phyloP scores from a whole-genome alignment of 768 basidiomycete genomes.

The Collybia sp. region DNA sequence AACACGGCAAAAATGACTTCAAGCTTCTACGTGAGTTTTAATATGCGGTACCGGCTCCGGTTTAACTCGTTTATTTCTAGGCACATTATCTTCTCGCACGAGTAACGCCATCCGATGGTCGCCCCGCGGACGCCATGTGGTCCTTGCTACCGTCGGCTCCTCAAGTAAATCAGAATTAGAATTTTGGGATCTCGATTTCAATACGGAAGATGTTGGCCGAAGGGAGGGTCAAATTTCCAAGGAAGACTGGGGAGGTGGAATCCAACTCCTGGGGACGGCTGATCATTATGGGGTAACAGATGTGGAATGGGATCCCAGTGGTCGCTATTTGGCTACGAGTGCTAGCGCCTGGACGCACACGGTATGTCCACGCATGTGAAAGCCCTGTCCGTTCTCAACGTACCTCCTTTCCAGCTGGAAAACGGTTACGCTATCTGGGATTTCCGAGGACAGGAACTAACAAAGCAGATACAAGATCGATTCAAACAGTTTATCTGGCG shows the following conservation, averaged over 20 bases:
- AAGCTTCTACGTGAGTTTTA: constrained; percentile 67
- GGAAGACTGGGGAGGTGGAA: constrained; percentile 81
- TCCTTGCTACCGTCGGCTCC: constrained; percentile 93
- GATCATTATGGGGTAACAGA: constrained; percentile 99
- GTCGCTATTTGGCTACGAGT: constrained; percentile 87
- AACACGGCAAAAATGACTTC: constrained; percentile 92
- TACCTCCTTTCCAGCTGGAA: constrained; percentile 61
- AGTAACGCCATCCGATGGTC: constrained; percentile 97
- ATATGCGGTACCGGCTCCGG: constrained; percentile 1
- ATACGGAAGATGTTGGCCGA: constrained; percentile 47
- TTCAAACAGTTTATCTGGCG: constrained; percentile 99
- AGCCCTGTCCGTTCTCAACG: constrained; percentile 3
- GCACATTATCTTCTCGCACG: constrained; percentile 73
- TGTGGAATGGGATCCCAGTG: constrained; percentile 97
- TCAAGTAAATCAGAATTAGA: constrained; percentile 95
- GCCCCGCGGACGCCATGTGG: constrained; percentile 91
- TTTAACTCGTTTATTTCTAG: constrained; percentile 28
- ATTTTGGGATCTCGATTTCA: constrained; percentile 98
- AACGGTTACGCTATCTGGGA: constrained; percentile 97
- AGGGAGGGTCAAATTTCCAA: constrained; percentile 48
- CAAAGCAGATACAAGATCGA: constrained; percentile 82
- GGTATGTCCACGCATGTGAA: constrained; percentile 38
- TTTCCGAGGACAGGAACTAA: constrained; percentile 94
- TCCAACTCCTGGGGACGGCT: constrained; percentile 78
- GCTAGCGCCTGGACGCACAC: constrained; percentile 95